A percentile compares a stretch with the other conserved stretches of the same genome.
Conservation (phyloP, 495 filamentous ascomycete species). For the Cladorrhinum samala region DNA sequence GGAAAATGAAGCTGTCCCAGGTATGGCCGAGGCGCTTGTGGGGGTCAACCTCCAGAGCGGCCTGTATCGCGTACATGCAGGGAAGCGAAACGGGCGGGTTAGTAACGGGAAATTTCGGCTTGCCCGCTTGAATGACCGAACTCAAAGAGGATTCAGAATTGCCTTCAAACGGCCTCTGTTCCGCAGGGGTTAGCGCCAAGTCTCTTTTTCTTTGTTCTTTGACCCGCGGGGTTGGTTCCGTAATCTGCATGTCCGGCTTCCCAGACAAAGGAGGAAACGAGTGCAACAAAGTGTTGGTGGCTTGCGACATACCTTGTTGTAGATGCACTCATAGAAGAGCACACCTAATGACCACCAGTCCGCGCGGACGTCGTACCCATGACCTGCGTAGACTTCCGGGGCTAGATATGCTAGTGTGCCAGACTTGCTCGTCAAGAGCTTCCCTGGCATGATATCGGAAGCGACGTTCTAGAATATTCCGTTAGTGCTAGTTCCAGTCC, state of each 20-base stretch:
- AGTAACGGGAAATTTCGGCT: constrained; percentile 82
- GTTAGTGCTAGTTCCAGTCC: constrained; percentile 16
- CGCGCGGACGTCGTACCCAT: constrained; percentile 78
- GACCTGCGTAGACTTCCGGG: constrained; percentile 87
- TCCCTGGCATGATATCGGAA: constrained; percentile 81
- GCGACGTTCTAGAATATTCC: constrained; percentile 77
- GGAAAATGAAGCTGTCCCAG: constrained; percentile 74
- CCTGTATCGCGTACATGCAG: constrained; percentile 79
- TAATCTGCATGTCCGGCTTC: background rate
- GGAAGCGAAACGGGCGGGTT: constrained; percentile 77
- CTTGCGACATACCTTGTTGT: constrained; percentile 72
- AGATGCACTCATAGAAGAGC: constrained; percentile 97
- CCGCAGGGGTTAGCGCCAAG: constrained; percentile 31
- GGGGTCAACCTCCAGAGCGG: constrained; percentile 73
- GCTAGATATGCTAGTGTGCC: constrained; percentile 94
- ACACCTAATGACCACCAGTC: constrained; percentile 99
- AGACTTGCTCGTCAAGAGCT: constrained; percentile 86
- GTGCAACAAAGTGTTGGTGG: background rate
- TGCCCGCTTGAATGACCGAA: constrained; percentile 73
- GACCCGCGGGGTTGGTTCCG: background rate
- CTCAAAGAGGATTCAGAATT: constrained; percentile 75
- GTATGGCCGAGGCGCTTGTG: constrained; percentile 73
- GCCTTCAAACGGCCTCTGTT: constrained; percentile 80
- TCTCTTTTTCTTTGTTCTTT: constrained; percentile 8
- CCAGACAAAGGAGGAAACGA: background rate